These are phyloP conservation scores for Cystofilobasidium ferigula DNA, from an alignment of 768 basidiomycete genomes.

Conservation along the genomic window DNA sequence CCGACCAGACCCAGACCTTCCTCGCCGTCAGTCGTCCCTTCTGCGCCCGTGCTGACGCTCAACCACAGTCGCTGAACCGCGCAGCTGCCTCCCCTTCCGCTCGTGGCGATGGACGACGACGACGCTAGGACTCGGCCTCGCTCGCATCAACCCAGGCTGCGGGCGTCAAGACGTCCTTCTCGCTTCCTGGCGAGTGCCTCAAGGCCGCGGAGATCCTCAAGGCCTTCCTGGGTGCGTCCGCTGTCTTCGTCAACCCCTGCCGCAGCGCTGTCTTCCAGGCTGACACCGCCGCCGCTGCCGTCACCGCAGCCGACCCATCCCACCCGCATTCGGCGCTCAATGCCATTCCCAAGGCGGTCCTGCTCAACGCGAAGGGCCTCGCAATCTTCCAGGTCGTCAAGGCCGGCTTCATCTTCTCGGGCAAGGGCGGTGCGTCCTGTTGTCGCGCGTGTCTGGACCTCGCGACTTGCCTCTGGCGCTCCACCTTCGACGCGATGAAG, in stretches of 20 bases:
- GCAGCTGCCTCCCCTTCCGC: not conserved
- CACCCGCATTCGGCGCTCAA: slow-evolving; percentile 85
- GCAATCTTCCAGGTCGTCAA: slow-evolving; percentile 21
- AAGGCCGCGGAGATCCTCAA: slow-evolving; percentile 86
- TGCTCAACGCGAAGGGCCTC: slow-evolving; percentile 75
- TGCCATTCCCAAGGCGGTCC: slow-evolving; percentile 80
- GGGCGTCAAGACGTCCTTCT: slow-evolving; percentile 72
- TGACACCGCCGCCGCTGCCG: not conserved
- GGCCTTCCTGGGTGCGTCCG: slow-evolving; percentile 72
- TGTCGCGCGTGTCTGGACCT: too few relatives aligned
- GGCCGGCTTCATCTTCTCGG: slow-evolving; percentile 24
- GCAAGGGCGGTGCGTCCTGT: slow-evolving; percentile 11
- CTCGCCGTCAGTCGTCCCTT: slow-evolving; percentile 56
- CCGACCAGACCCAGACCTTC: slow-evolving; percentile 66
- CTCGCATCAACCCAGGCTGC: slow-evolving; percentile 37
- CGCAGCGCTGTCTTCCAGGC: too few relatives aligned
- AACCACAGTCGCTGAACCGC: not conserved
- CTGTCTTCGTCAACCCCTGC: too few relatives aligned
- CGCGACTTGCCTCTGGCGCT: too few relatives aligned
- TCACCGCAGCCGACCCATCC: slow-evolving; percentile 76
- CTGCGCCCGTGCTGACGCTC: not conserved
- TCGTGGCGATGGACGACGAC: not conserved
- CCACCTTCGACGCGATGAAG: too few relatives aligned
- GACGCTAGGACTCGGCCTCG: slow-evolving; percentile 12
- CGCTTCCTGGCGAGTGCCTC: slow-evolving; percentile 29